These are phyloP conservation scores for Basidiobolus heterosporus DNA, from an alignment of 371 early-diverging fungal species.

Conservation along the genomic window DNA sequence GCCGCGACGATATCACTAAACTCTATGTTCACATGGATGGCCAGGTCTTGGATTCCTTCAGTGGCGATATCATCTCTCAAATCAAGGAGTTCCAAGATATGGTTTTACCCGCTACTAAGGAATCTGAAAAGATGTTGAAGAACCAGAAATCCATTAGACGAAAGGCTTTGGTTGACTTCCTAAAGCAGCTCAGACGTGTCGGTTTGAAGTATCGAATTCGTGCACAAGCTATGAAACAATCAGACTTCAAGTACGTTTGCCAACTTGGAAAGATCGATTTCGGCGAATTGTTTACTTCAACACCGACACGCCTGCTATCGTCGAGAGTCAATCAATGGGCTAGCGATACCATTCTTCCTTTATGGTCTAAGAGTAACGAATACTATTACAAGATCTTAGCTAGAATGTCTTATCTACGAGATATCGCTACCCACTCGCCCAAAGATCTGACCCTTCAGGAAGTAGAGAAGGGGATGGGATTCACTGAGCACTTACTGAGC, in stretches of 20 bases:
- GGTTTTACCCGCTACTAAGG: too few species aligned
- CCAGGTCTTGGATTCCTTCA: constrained; percentile 13
- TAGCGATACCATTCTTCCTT: too few species aligned
- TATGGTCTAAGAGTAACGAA: constrained; percentile 15
- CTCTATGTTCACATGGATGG: constrained; percentile 2
- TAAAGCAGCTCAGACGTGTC: constrained; percentile 58
- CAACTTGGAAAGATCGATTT: constrained; percentile 7
- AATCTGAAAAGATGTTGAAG: too few species aligned
- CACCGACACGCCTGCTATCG: constrained; percentile 8
- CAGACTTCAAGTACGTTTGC: constrained; percentile 10
- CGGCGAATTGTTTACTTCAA: constrained; percentile 9
- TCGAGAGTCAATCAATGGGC: constrained; percentile 18
- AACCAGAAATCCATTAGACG: constrained; percentile 53
- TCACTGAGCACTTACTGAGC: constrained; percentile 50
- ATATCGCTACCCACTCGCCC: constrained; percentile 31
- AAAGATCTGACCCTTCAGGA: constrained; percentile 56
- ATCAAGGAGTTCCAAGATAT: constrained; percentile 14
- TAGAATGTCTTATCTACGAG: constrained; percentile 43
- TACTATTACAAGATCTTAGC: constrained; percentile 59
- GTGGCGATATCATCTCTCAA: constrained; percentile 16
- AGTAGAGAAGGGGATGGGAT: constrained; percentile 49
- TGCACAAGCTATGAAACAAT: constrained; percentile 12
- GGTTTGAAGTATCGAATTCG: constrained; percentile 32
- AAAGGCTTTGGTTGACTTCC: constrained; percentile 73
- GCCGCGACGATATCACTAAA: too few species aligned